Evolutionary conservation across 495 filamentous ascomycete species (phyloP).

Genomic region (Penicillium longicatenatum): DNA sequence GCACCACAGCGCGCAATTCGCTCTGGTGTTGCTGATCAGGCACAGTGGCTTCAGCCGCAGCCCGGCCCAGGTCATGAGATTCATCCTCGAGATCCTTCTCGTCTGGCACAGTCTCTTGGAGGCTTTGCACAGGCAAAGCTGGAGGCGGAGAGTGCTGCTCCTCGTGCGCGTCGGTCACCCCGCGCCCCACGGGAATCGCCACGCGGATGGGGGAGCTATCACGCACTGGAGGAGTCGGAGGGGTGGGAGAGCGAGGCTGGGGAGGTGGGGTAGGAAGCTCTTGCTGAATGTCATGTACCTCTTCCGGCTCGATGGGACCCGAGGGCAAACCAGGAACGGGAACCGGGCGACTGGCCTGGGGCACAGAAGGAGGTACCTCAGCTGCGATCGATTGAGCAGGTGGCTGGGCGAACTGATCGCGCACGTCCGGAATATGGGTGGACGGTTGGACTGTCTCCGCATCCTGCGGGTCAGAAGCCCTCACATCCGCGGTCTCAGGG

Average conservation of each 20-base stretch:
- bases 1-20: constrained; percentile 73
- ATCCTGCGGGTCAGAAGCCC: constrained; percentile 48
- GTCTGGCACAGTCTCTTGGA: constrained; percentile 59
- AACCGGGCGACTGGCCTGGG: constrained; percentile 53
- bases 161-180: constrained; percentile 50
- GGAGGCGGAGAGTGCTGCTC: constrained; percentile 52
- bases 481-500: constrained; percentile 60
- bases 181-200: constrained; percentile 80
- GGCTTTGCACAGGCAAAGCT: constrained; percentile 56
- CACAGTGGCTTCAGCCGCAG: constrained; percentile 57
- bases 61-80: constrained; percentile 63
- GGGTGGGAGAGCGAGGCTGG: constrained; percentile 60
- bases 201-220: constrained; percentile 77
- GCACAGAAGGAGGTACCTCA: constrained; percentile 21
- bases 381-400: constrained; percentile 51
- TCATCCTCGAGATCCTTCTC: constrained; percentile 68
- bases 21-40: constrained; percentile 24
- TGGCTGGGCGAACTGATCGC: constrained; percentile 74
- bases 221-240: constrained; percentile 55
- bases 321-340: constrained; percentile 74
- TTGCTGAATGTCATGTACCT: constrained; percentile 39
- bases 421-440: constrained; percentile 65
- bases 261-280: constrained; percentile 58
- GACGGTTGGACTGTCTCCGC: constrained; percentile 54
- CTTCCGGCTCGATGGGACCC: constrained; percentile 49